Evolutionary conservation across 2,329 filamentous ascomycete species (phyloP), one percentile per base, ranked within the genome.

Genomic region (Penicillium digitatum): DNA sequence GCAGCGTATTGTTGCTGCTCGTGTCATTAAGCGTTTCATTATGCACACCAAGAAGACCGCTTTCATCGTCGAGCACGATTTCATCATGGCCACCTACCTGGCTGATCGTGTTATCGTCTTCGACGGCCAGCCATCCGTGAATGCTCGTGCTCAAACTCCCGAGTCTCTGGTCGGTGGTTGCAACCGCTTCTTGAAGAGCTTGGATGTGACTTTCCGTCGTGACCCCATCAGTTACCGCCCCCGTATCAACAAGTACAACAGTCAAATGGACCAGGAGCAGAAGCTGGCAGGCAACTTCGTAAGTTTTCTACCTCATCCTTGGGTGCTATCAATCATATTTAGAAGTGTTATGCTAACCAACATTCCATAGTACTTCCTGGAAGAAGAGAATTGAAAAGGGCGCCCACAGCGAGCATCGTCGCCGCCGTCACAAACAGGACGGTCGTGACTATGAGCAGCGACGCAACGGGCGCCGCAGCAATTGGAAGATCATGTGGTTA

Each of bases 31-130:
- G 83, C 88, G 94, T 64, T 99, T 95, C 83, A 99, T 99, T 77
- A 99, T 99, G 94, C 93, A 99, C 81, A 87, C 91, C 68, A 97
- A 97, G 86, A 97, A 97, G 85, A 99, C 94, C 0, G 94, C 94
- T 48, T 99, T 99, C 75, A 86, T 99, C 65, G 93, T 99, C 73
- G 94, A 99, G 86, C 94, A 99, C 88, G 94, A 99, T 83, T 97
- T 99, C 81, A 96, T 97, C 80, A 96, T 97, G 92, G 85, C 85
- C 38, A 88, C 85, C 40, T 88, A 88, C 70, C 81, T 88, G 44
- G 85, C 94, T 43, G 95, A 99, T 71, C 89, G 94, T 64, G 94
- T 99, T 74, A 99, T 99, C 70, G 94, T 99, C 70, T 99, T 99
- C 70, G 94, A 97, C 71, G 94, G 95, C 66, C 72, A 95, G 78